phyloP scores from a whole-genome alignment of 768 basidiomycete genomes.

The Hypholoma sublateritium region DNA sequence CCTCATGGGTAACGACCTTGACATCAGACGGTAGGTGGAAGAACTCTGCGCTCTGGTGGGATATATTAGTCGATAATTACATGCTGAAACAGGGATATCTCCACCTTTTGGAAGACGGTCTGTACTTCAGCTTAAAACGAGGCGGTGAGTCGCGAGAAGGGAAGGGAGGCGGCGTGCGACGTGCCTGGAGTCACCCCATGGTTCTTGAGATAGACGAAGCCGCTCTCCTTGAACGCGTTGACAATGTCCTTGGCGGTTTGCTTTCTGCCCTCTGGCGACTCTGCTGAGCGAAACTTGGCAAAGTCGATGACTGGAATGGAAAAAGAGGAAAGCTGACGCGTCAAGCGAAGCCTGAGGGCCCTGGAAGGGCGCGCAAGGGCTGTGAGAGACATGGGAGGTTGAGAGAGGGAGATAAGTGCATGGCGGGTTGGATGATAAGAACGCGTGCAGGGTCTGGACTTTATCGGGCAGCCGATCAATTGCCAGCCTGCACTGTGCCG shows the following conservation, averaged over 20 bases:
- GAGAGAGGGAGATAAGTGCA: constrained; percentile 1
- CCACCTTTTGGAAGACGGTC: constrained; percentile 65
- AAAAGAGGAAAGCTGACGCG: neutral
- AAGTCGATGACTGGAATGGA: constrained; percentile 81
- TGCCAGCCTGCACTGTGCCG: neutral
- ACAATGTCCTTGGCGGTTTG: constrained; percentile 68
- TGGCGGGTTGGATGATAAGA: constrained; percentile 1
- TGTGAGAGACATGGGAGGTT: constrained; percentile 11
- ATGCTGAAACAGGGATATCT: neutral
- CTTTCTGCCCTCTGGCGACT: constrained; percentile 55
- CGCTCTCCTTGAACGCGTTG: constrained; percentile 75
- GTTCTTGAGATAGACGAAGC: constrained; percentile 76
- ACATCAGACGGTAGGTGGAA: constrained; percentile 61
- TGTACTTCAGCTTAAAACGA: constrained; percentile 43
- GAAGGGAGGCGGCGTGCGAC: constrained; percentile 7
- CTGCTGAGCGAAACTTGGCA: constrained; percentile 55
- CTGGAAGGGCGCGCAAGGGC: constrained; percentile 23
- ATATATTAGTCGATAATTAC: constrained; percentile 6
- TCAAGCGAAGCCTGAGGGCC: neutral
- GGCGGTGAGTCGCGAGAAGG: neutral
- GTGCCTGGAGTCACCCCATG: constrained; percentile 64
- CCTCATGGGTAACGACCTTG: constrained; percentile 44
- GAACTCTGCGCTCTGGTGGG: constrained; percentile 70
- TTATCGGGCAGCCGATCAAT: neutral
- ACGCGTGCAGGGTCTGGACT: neutral